Base-by-base conservation (phyloP, 2,329 filamentous ascomycete genomes). In the Diaporthe citrichinensis region DNA sequence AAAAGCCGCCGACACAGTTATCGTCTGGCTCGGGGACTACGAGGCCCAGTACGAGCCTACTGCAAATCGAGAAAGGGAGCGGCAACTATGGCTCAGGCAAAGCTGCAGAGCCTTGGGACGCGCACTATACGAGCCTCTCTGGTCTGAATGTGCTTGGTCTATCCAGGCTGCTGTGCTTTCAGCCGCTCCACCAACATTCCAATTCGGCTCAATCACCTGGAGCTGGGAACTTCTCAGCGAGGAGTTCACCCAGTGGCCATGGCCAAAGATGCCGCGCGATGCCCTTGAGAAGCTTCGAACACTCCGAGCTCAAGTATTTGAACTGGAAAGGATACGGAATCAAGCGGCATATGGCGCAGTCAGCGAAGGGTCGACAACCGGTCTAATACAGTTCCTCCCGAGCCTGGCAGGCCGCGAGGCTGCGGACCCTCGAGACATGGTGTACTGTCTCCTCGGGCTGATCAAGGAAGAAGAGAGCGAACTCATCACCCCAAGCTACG, bases 11-110 rank as follows among this genome's bases (percentile, higher is more conserved):
- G n/a, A 39, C n/a, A 25, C 46, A 68, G 65, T 68, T n/a, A 14
- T 68, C n/a, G 34, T 68, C 31, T 68, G 65, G 65, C 46, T 68
- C 14, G 65, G 65, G 10, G 65, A 68, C 46, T 68, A 39, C n/a
- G 65, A 68, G 31, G 8, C 46, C 0, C 65, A 68, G 23, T 39
- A 53, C 5, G 65, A 68, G 49, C 65, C 65, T 14, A 68, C 65
- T 17, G 65, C 65, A 12, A 51, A 7, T 36, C 49, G 31, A 23
- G 65, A 53, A 14, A 23, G 23, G 34, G 65, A 68, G 10, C 12
- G 7, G 5, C 8, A 53, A 31, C 31, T 28, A 3, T 68, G 65
- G 65, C 65, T 53, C 65, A 53, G 46, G 15, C 65, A 68, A 39
- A 68, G 65, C 25, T 14, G 46, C 23, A 36, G 65, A 25, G 65